Percentiles rank a stretch among this genome's conserved stretches.
Conservation (phyloP, 768 basidiomycete genomes). For the Scleroderma bovista region DNA sequence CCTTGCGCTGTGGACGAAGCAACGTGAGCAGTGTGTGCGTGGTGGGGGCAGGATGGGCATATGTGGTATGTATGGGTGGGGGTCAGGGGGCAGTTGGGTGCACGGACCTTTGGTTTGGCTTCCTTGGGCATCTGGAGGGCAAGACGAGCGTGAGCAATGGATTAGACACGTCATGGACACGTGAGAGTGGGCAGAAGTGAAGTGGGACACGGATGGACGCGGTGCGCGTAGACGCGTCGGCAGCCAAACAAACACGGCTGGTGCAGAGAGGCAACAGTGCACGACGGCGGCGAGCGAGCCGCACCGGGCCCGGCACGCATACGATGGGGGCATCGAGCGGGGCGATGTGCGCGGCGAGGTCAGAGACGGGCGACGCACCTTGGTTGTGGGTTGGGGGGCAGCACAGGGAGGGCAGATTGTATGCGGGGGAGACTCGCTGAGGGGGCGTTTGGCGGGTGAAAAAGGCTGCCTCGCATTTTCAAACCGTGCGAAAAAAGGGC, state of each 20-base stretch:
- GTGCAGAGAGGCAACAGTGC: constrained; percentile 1
- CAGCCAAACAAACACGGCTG: constrained; percentile 32
- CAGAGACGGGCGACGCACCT: constrained; percentile 18
- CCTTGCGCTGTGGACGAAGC: constrained; percentile 53
- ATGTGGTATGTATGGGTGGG: neutral
- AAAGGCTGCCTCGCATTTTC: constrained; percentile 23
- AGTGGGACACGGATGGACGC: constrained; percentile 23
- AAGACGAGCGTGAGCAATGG: constrained; percentile 29
- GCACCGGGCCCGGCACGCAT: too few species aligned
- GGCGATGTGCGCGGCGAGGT: constrained; percentile 21
- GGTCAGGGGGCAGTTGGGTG: constrained; percentile 8
- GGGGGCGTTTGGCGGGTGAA: constrained; percentile 33
- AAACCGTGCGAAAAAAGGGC: constrained; percentile 30
- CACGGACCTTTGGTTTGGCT: constrained; percentile 61
- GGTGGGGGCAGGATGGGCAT: too few species aligned
- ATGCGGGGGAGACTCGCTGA: constrained; percentile 28
- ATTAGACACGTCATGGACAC: constrained; percentile 36
- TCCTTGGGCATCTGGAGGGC: constrained; percentile 72
- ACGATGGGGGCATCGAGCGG: constrained; percentile 12
- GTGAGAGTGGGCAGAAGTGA: constrained; percentile 26
- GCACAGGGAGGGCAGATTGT: constrained; percentile 22
- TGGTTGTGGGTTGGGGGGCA: constrained; percentile 23
- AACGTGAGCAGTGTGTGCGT: constrained; percentile 11
- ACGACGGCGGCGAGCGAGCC: constrained; percentile 25
- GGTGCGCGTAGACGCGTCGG: constrained; percentile 33